A percentile compares a stretch with the other conserved stretches of the same genome.
Evolutionary conservation across 2,329 filamentous ascomycete genomes (phyloP).

Genomic region (Ascomycota sp.): DNA sequence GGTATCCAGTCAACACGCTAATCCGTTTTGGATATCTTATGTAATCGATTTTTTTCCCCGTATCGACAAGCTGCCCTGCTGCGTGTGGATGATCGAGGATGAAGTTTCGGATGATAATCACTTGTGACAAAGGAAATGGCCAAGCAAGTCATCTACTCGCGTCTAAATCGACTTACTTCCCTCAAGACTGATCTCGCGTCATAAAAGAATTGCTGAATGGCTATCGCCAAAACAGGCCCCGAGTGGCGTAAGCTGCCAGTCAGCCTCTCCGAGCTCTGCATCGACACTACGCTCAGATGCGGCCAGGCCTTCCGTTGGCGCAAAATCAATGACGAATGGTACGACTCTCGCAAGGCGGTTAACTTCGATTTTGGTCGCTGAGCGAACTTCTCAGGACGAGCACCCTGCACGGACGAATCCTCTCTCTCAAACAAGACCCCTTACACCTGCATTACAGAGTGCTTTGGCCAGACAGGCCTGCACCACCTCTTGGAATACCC

Average conservation of each 20-base stretch:
- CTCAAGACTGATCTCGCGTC: too few species aligned
- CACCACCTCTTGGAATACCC: conserved; percentile 2
- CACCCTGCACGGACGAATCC: conserved; percentile 60
- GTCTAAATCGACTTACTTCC: too few species aligned
- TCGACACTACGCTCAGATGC: conserved; percentile 82
- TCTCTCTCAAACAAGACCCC: conserved; percentile 66
- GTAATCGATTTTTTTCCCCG: too few species aligned
- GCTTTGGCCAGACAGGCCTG: conserved; percentile 26
- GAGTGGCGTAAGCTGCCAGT: conserved; percentile 79
- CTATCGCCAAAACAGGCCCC: conserved; percentile 28
- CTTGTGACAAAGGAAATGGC: too few species aligned
- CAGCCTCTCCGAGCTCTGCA: conserved; percentile 64
- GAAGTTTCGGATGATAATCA: too few species aligned
- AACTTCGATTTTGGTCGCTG: background rate
- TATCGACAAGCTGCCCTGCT: too few species aligned
- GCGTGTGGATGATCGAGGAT: too few species aligned
- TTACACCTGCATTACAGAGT: conserved; percentile 60
- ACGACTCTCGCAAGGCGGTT: background rate
- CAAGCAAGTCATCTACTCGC: too few species aligned
- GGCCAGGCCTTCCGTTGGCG: conserved; percentile 95
- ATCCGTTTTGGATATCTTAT: too few species aligned
- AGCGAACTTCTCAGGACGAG: conserved; percentile 37
- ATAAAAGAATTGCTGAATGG: too few species aligned
- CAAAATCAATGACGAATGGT: conserved; percentile 66
- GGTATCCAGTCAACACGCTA: too few species aligned